Conservation (phyloP, 2,329 filamentous ascomycete genomes). For the Cladophialophora bantiana region DNA sequence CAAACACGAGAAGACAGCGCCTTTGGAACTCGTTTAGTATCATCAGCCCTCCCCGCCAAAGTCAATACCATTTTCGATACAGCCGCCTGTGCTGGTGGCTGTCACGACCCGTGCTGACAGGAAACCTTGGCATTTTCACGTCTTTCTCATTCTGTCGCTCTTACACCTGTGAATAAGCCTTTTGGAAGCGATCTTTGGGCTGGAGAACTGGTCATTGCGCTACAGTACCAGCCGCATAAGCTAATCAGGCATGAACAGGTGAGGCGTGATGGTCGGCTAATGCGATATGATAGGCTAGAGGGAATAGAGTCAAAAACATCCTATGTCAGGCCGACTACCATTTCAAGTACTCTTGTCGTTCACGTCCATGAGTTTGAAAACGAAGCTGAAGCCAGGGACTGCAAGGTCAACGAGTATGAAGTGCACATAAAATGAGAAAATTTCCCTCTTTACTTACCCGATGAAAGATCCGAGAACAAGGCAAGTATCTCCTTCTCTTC, state of each 20-base stretch:
- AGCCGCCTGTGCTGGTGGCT: background rate
- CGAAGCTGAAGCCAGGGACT: background rate
- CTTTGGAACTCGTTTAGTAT: background rate
- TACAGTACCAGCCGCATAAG: background rate
- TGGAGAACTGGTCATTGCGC: background rate
- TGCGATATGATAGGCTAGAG: background rate
- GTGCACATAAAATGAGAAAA: background rate
- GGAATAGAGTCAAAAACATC: background rate
- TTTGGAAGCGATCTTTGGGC: background rate
- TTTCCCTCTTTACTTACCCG: background rate
- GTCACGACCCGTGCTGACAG: background rate
- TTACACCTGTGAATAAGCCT: background rate
- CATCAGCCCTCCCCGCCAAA: background rate
- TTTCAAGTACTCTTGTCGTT: background rate
- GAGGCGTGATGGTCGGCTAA: background rate
- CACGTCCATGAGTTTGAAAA: background rate
- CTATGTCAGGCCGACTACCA: background rate
- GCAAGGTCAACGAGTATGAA: background rate
- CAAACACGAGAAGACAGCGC: background rate
- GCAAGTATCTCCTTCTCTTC: background rate
- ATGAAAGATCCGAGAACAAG: background rate
- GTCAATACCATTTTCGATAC: background rate
- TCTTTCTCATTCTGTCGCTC: background rate
- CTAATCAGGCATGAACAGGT: background rate
- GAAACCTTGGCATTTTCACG: conserved; percentile 1